Conservation (phyloP, 768 basidiomycete species). For the Suillus americanus region DNA sequence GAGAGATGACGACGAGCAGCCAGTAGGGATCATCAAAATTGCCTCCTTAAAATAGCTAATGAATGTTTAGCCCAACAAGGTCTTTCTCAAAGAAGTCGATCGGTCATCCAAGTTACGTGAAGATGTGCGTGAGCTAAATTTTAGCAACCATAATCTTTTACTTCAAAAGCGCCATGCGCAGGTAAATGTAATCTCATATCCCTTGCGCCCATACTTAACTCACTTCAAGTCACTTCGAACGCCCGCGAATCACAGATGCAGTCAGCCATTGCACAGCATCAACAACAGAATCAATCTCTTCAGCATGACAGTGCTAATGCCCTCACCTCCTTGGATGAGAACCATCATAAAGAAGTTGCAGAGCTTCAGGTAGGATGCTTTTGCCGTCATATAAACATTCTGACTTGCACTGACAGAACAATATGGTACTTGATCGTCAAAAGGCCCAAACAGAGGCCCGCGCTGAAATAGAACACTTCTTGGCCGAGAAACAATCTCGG, state of each 20-base stretch:
- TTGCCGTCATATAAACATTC: not conserved
- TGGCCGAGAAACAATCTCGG: not conserved
- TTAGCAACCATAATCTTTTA: not conserved
- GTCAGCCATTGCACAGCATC: not conserved
- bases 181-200: not conserved
- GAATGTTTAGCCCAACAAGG: not conserved
- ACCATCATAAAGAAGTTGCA: not conserved
- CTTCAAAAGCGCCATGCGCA: not conserved
- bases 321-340: not conserved
- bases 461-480: too few relatives aligned
- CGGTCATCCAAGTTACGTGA: not conserved
- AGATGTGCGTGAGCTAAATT: not conserved
- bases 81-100: not conserved
- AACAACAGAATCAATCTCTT: not conserved
- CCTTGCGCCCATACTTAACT: not conserved
- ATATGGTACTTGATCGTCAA: not conserved
- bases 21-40: not conserved
- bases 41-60: not conserved
- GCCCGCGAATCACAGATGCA: not conserved
- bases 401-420: not conserved
- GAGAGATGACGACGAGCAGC: not conserved
- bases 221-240: not conserved
- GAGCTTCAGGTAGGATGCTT: not conserved
- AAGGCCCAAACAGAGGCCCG: too few relatives aligned
- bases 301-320: not conserved